A percentile compares a stretch with the other conserved stretches of the same genome.
Evolutionary conservation across 1,284 basidiomycete species (phyloP).

Genomic region (Abortiporus biennis): DNA sequence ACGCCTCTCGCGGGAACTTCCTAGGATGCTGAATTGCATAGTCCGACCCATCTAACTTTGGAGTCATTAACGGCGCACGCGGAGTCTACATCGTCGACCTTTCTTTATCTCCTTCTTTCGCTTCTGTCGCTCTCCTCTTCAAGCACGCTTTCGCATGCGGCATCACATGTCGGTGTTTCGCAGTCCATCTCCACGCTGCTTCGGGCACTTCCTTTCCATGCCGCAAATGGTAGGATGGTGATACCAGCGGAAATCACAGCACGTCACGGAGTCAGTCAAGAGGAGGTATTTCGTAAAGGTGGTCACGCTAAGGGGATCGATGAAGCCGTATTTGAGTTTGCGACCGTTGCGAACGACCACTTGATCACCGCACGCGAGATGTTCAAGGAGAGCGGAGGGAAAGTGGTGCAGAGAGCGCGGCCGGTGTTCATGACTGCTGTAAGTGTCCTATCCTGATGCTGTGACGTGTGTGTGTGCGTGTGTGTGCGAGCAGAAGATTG

Average conservation of each 20-base stretch:
- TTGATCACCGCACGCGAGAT: conserved; percentile 78
- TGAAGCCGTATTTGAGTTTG: conserved; percentile 85
- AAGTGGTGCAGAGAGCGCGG: conserved; percentile 60
- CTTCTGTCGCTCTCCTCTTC: conserved; percentile 62
- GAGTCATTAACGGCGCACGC: conserved; percentile 69
- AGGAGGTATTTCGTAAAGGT: conserved; percentile 78
- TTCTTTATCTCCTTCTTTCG: conserved; percentile 77
- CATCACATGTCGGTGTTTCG: conserved; percentile 72
- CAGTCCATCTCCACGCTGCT: conserved; percentile 71
- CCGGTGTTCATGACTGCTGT: conserved; percentile 80
- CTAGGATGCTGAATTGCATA: conserved; percentile 72
- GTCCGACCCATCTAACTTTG: conserved; percentile 63
- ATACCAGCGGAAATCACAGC: conserved; percentile 84
- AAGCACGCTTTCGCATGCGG: conserved; percentile 65
- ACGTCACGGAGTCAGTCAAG: conserved; percentile 77
- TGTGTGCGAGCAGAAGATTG: too few species aligned
- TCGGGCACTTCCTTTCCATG: conserved; percentile 73
- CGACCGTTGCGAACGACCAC: conserved; percentile 88
- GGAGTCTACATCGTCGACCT: conserved; percentile 74
- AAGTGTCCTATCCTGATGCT: conserved; percentile 28
- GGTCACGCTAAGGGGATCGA: conserved; percentile 56
- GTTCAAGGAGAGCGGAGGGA: conserved; percentile 56
- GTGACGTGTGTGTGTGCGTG: conserved; percentile 2
- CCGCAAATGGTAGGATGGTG: conserved; percentile 66
- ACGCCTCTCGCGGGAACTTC: not conserved